Percentiles rank a stretch among this genome's conserved stretches.
These are phyloP conservation scores for Pythium aphanidermatum DNA, from an alignment of 352 stramenopile species.

Conservation along the genomic window DNA sequence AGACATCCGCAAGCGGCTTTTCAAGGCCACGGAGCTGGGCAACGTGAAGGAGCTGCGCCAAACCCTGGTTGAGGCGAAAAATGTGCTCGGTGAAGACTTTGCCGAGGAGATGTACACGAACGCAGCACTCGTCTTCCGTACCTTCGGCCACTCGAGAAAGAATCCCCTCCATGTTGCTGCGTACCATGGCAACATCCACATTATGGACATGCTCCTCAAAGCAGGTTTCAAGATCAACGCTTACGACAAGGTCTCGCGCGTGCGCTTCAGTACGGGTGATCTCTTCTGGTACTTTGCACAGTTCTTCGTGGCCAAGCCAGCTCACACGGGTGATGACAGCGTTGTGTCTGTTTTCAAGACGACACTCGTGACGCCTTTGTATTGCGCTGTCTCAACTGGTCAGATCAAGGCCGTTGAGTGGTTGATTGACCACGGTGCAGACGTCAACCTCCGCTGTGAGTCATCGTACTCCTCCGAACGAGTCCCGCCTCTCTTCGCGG, in stretches of 20 bases:
- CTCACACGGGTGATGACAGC: slow-evolving; percentile 38
- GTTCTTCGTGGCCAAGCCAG: slow-evolving; percentile 47
- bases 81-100: slow-evolving; percentile 48
- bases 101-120: slow-evolving; percentile 54
- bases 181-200: slow-evolving; percentile 57
- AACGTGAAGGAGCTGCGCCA: slow-evolving; percentile 55
- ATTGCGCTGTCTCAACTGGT: slow-evolving; percentile 57
- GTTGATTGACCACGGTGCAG: slow-evolving; percentile 44
- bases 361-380: slow-evolving; percentile 61
- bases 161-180: slow-evolving; percentile 76
- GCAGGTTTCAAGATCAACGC: slow-evolving; percentile 57
- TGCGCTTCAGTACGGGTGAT: slow-evolving; percentile 73
- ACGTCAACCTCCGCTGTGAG: slow-evolving; percentile 55
- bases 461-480: slow-evolving; percentile 63
- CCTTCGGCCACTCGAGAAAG: slow-evolving; percentile 71
- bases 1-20: slow-evolving; percentile 68
- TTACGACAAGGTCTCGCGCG: slow-evolving; percentile 65
- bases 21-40: slow-evolving; percentile 57
- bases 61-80: slow-evolving; percentile 40
- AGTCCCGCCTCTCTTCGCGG: slow-evolving; percentile 60
- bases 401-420: slow-evolving; percentile 50
- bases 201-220: slow-evolving; percentile 42
- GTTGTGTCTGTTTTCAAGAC: slow-evolving; percentile 59
- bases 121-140: slow-evolving; percentile 36
- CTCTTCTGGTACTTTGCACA: slow-evolving; percentile 74